A percentile compares a stretch with the other conserved stretches of the same genome.
These are phyloP conservation scores for Phytophthora quininea DNA, from an alignment of 352 stramenopile genomes.

Conservation along the genomic window DNA sequence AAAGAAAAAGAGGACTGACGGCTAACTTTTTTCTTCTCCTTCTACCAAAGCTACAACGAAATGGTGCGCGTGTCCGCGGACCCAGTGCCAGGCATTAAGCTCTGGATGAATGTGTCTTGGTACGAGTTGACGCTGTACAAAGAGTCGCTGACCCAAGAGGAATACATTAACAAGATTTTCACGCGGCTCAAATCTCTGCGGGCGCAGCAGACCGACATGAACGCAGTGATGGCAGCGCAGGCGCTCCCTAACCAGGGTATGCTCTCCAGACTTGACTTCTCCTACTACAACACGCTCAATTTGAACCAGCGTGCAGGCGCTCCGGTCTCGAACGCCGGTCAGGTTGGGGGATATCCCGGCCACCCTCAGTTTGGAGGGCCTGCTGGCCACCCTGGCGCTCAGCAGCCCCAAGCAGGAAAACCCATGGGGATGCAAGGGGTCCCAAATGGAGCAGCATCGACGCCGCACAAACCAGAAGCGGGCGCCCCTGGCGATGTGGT, in stretches of 20 bases:
- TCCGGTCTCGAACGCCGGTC: conserved; percentile 24
- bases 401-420: conserved; percentile 28
- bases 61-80: conserved; percentile 85
- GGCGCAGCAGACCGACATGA: conserved; percentile 75
- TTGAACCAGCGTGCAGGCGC: conserved; percentile 42
- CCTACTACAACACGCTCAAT: conserved; percentile 75
- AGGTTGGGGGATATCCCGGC: conserved; percentile 45
- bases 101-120: conserved; percentile 90
- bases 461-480: conserved; percentile 31
- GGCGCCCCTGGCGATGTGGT: conserved; percentile 46
- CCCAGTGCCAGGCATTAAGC: conserved; percentile 76
- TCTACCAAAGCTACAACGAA: conserved; percentile 68
- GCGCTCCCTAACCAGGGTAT: conserved; percentile 72
- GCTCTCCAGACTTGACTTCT: conserved; percentile 75
- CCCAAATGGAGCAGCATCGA: conserved; percentile 26
- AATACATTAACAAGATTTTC: conserved; percentile 91
- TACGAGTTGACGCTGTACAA: conserved; percentile 87
- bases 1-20: conserved; percentile 2
- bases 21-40: no score
- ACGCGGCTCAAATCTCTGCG: conserved; percentile 80
- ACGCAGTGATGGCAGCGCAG: conserved; percentile 68
- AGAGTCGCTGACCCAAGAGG: conserved; percentile 82
- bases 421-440: conserved; percentile 28
- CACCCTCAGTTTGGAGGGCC: conserved; percentile 44
- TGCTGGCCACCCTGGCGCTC: conserved; percentile 27